Evolutionary conservation across 371 early-diverging fungal genomes (phyloP), one percentile per base, ranked within the genome.

Genomic region (Mucor mucedo): DNA sequence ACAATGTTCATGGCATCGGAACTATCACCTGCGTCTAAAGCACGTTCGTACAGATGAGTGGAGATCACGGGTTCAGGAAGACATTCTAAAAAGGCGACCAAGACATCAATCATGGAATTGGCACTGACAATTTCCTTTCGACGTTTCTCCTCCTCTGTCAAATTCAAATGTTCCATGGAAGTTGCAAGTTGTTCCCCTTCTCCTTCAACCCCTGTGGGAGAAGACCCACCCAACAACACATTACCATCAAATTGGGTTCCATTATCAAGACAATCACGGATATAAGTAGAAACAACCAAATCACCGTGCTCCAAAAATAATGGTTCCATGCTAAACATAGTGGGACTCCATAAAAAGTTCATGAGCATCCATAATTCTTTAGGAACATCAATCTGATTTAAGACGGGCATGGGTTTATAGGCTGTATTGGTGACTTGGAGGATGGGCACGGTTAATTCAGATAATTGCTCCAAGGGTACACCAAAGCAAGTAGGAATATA

Each of bases 261-360:
- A 2, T 86, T 83, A 63, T 97, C 95, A n/a, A 97, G 74, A 55
- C 93, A 94, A 39, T 93, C 89, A 6, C 88, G 78, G 27, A 95
- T 86, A 61, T 88, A 88, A 3, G 85, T 82, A 32, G 87, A 84
- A 4, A 92, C 69, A 0, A 65, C 62, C 4, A 84, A 80, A 69
- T 94, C 92, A 5, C 93, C 94, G 35, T 82, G 75, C 29, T 83
- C 75, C 58, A 85, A 64, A 64, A 94, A 95, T 49, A 94, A 66
- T 35, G 35, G 35, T 35, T 74, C 76, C 44, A 79, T 70, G 11
- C 44, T 45, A 32, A 79, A 65, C 71, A 71, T 76, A 33, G 58
- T 76, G 47, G 74, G 41, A 38, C 76, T 76, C 76, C 87, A 88
- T n/a, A 95, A 68, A 70, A 92, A 94, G 58, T 91, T 93, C 16